A percentile compares a stretch with the other conserved stretches of the same genome.
Evolutionary conservation across 148 eudicot species (phyloP).

Genomic region (Rhododendron kiyosumense): DNA sequence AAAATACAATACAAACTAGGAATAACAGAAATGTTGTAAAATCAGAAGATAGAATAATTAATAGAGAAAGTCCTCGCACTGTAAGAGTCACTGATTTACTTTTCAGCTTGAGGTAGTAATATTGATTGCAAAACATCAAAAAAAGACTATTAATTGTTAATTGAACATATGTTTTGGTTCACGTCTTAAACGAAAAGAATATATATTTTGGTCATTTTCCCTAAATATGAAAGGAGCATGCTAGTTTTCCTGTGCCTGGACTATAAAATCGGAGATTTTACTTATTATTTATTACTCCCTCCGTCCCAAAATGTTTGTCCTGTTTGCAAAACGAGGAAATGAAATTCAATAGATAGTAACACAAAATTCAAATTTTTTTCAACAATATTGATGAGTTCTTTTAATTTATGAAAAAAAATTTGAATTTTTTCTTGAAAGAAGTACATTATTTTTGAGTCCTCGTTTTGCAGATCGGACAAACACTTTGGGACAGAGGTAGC

Average conservation of each 20-base stretch:
- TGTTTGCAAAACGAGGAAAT: no score
- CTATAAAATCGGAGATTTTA: not conserved
- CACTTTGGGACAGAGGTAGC: no score
- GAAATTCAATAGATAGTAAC: no score
- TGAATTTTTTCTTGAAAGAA: no score
- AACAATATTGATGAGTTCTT: no score
- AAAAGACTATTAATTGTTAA: not conserved
- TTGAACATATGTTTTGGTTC: not conserved
- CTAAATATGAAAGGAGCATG: not conserved
- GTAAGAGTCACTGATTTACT: not conserved
- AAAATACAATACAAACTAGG: not conserved
- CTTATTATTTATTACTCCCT: not conserved
- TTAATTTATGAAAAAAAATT: no score
- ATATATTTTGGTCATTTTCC: not conserved
- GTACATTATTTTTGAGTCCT: no score
- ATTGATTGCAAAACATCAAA: conserved; percentile 1
- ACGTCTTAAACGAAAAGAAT: not conserved
- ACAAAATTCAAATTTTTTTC: no score
- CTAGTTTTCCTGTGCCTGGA: not conserved
- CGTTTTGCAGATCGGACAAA: no score
- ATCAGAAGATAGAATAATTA: not conserved
- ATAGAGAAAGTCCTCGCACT: not conserved
- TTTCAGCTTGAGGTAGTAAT: not conserved
- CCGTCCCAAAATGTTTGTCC: no score
- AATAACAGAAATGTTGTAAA: not conserved